Base-by-base conservation (phyloP, 2,329 filamentous ascomycete genomes). In the Stagonosporopsis chrysanthemi region DNA sequence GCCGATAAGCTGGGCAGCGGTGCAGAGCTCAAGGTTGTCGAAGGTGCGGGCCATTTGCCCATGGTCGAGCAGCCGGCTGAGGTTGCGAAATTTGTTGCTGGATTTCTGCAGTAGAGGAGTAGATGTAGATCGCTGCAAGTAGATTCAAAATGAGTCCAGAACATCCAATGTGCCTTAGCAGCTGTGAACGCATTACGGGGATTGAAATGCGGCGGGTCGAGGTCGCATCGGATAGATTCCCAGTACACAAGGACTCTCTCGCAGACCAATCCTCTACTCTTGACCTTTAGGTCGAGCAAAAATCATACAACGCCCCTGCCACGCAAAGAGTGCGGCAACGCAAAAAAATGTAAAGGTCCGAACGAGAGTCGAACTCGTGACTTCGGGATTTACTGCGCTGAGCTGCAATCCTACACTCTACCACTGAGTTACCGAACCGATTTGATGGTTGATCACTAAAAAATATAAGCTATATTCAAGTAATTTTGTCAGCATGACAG, bases 1-100 rank as follows among this genome's bases (percentile, higher is more conserved):
- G 86, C 82, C 52, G 81, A 76, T 0, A 66, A 63, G 17, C 42
- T 75, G 42, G 74, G 73, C 0, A 60, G 56, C 14, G 75, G 88
- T 0, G 83, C 83, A 0, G 82, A 85, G 56, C 82, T 92, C 63
- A 86, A 83, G 71, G 75, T 90, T 55, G 84, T 96, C 9, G 84
- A 90, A 0, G 79, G 83, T 8, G 87, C 91, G 0, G 92, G 92
- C 0, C 92, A 96, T 79, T 76, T 96, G 68, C 92, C 92, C 0
- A 96, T 96, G 90, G 87, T 87, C 44, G 92, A 96, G 77, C 84
- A 86, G 63, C 88, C 90, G 0, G 77, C 81, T 54, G 86, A 82
- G 4, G 92, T 93, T 72, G 88, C 88, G 71, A 78, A 83, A 26
- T 85, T 85, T 42, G 80, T 94, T 2, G 78, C 80, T 39, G 74